A percentile compares a stretch with the other conserved stretches of the same genome.
phyloP scores from a whole-genome alignment of 331 rosid genomes.

The Quercus tomentella region DNA sequence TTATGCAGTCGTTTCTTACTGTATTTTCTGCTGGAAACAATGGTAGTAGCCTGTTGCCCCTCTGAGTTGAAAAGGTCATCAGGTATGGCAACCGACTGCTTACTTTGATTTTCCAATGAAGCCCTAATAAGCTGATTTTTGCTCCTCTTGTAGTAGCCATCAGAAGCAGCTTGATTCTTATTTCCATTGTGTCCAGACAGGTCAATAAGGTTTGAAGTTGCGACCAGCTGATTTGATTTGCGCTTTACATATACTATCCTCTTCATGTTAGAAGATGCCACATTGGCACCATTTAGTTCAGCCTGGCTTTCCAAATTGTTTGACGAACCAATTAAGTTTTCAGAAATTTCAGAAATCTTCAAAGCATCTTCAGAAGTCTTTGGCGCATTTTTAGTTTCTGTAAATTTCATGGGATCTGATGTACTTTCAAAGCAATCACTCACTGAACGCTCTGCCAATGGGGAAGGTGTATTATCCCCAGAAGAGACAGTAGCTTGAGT shows the following conservation, averaged over 20 bases:
- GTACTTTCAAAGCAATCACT: slow-evolving; percentile 36
- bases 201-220: slow-evolving; percentile 59
- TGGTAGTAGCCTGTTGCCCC: slow-evolving; percentile 37
- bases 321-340: slow-evolving; percentile 36
- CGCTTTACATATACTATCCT: slow-evolving; percentile 68
- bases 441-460: slow-evolving; percentile 35
- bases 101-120: slow-evolving; percentile 47
- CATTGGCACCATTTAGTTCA: slow-evolving; percentile 38
- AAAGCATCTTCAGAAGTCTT: slow-evolving; percentile 32
- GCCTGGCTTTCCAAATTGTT: slow-evolving; percentile 39
- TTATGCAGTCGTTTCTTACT: slow-evolving; percentile 54
- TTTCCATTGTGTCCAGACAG: slow-evolving; percentile 36
- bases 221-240: slow-evolving; percentile 86
- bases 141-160: slow-evolving; percentile 84
- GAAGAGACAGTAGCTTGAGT: slow-evolving; percentile 8
- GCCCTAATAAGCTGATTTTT: slow-evolving; percentile 82
- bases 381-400: slow-evolving; percentile 32
- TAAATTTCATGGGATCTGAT: slow-evolving; percentile 32
- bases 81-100: slow-evolving; percentile 35
- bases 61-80: slow-evolving; percentile 39
- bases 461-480: slow-evolving; percentile 40
- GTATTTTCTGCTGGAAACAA: slow-evolving; percentile 46
- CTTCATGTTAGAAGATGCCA: slow-evolving; percentile 41
- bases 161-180: slow-evolving; percentile 50
- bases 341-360: slow-evolving; percentile 34